Base-by-base conservation (phyloP, 768 basidiomycete species). In the Kondoa subrosea region DNA sequence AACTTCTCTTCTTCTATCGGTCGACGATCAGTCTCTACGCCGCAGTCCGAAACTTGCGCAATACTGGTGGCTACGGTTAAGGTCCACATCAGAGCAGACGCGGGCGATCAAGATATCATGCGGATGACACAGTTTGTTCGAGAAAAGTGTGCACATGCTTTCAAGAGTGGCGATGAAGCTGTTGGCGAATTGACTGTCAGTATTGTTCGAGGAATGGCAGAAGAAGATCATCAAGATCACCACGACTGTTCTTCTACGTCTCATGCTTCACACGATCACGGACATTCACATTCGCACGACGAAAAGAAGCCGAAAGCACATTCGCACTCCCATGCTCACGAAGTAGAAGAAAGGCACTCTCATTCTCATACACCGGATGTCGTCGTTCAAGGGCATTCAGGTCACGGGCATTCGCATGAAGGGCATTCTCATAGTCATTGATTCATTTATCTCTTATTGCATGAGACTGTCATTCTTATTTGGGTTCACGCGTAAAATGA, bases 71-170 rank as follows among this genome's bases (percentile, higher is more conserved):
- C 88, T 33, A 88, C 90, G 31, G 79, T 92, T 27, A 85, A 89
- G 74, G 77, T 89, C 57, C 88, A 89, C 74, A 86, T 93, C 21
- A 77, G 80, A 40, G 76, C 80, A 34, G 84, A 85, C 67, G 74
- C 89, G 56, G 80, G 80, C 12, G 89, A 91, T 76, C 81, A 80
- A 30, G 87, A 87, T 60, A 82, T 89, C 59, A 73, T 92, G 61
- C 80, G 78, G 72, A 77, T 91, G 64, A 91, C 88, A 26, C 79
- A 79, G 63, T 89, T 87, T 86, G 85, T 85, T 26, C 85, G 85
- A 81, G 85, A 87, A 74, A 65, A 68, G 29, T 74, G 74, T 40
- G 33, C 17, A 21, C 34, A 26, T 32, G 64, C 34, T 2, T 27
- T 57, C 14, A 65, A 65, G 25, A 40, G 64, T 26, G 64, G 64